These are phyloP conservation scores for Zea mays DNA, from an alignment of 176 grass and related monocot species.

Conservation along the genomic window DNA sequence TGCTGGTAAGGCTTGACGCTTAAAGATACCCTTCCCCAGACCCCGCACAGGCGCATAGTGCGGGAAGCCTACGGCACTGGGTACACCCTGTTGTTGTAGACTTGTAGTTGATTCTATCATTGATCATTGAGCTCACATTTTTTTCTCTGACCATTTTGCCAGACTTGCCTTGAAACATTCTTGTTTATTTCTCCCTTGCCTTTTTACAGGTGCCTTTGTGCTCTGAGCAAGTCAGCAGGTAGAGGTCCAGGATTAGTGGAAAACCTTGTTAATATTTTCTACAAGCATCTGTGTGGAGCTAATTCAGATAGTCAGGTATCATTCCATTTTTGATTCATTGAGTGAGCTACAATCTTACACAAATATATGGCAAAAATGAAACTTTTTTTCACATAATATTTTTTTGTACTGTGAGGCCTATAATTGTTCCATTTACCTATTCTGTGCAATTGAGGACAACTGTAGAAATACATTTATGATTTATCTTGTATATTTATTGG, in stretches of 20 bases:
- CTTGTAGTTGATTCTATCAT: conserved; percentile 23
- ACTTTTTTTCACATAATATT: conserved; percentile 10
- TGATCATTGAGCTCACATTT: conserved; percentile 14
- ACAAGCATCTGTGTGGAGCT: conserved; percentile 75
- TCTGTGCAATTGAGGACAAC: conserved; percentile 24
- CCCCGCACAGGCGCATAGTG: too few relatives aligned
- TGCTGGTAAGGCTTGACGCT: too few relatives aligned
- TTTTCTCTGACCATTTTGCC: neutral
- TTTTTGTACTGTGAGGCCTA: conserved; percentile 15
- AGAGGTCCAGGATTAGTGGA: conserved; percentile 80
- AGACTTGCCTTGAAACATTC: neutral
- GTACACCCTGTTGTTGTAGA: neutral
- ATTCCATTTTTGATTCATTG: conserved; percentile 32
- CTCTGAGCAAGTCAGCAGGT: conserved; percentile 76
- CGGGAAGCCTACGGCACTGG: too few relatives aligned
- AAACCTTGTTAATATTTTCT: conserved; percentile 84
- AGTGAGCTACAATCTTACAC: conserved; percentile 26
- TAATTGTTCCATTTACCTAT: conserved; percentile 2
- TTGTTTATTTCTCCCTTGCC: conserved; percentile 31
- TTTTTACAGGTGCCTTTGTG: conserved; percentile 78
- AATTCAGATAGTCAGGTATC: conserved; percentile 82
- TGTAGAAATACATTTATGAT: conserved; percentile 24
- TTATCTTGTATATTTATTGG: conserved; percentile 25
- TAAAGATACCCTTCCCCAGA: too few relatives aligned
- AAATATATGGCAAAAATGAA: conserved; percentile 21